These are phyloP conservation scores for Millerozyma miso DNA, from an alignment of 805 yeast species.

Conservation along the genomic window DNA sequence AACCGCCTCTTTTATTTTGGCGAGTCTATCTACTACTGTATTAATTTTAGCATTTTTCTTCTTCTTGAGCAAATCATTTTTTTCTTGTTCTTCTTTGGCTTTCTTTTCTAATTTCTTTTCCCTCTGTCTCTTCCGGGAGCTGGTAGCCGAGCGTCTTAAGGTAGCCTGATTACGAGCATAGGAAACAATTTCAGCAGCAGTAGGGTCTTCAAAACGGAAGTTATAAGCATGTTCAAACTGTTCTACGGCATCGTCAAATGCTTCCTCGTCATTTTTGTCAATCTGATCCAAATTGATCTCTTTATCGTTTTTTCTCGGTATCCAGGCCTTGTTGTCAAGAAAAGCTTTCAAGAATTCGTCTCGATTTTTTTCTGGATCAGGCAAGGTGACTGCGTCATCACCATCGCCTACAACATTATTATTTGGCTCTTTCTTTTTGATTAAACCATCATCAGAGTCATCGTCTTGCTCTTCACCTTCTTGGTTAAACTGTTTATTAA, in stretches of 20 bases:
- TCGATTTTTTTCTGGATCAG: constrained; percentile 55
- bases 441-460: constrained; percentile 45
- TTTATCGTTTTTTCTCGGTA: constrained; percentile 65
- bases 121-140: constrained; percentile 77
- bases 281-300: constrained; percentile 47
- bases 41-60: constrained; percentile 74
- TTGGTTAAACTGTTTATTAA: constrained; percentile 58
- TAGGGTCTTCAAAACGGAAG: constrained; percentile 91
- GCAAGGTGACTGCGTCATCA: constrained; percentile 41
- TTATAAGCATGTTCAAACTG: constrained; percentile 89
- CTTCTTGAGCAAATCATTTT: constrained; percentile 59
- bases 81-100: constrained; percentile 47
- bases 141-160: constrained; percentile 71
- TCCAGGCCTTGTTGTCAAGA: constrained; percentile 81
- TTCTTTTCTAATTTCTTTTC: constrained; percentile 59
- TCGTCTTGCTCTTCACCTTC: constrained; percentile 43
- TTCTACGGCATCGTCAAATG: constrained; percentile 90
- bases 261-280: constrained; percentile 65
- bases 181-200: constrained; percentile 83
- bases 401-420: constrained; percentile 16
- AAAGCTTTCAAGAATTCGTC: constrained; percentile 72
- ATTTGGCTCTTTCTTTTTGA: constrained; percentile 49
- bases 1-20: constrained; percentile 60
- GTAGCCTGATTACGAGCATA: constrained; percentile 96
- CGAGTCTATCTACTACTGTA: constrained; percentile 68